phyloP scores from a whole-genome alignment of 768 basidiomycete genomes.

The Termitomyces sp. region DNA sequence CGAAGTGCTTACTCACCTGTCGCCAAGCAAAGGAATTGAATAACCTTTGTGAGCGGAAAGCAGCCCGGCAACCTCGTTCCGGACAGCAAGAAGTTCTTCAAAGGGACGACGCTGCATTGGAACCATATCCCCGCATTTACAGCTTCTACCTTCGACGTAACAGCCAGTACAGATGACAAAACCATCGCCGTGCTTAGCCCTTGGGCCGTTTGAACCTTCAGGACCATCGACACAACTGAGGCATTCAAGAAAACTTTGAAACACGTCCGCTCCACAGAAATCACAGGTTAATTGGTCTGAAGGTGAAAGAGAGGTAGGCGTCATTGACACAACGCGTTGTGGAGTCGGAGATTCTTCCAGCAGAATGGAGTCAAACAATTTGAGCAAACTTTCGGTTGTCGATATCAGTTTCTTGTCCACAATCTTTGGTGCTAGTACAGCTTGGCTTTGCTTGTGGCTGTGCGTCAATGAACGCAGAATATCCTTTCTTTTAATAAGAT shows the following conservation, averaged over 20 bases:
- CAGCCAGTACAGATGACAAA: slow-evolving; percentile 63
- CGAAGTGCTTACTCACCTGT: neutral
- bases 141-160: slow-evolving; percentile 75
- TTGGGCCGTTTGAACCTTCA: neutral
- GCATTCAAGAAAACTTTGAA: slow-evolving; percentile 79
- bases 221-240: slow-evolving; percentile 28
- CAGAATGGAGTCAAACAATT: slow-evolving; percentile 47
- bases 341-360: slow-evolving; percentile 35
- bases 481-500: slow-evolving; percentile 32
- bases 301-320: neutral
- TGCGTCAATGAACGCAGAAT: neutral
- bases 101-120: slow-evolving; percentile 56
- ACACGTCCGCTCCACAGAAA: slow-evolving; percentile 79
- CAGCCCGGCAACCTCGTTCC: slow-evolving; percentile 25
- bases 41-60: neutral
- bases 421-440: neutral
- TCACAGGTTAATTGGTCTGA: slow-evolving; percentile 50
- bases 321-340: slow-evolving; percentile 4
- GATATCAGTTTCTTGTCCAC: slow-evolving; percentile 5
- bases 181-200: slow-evolving; percentile 30
- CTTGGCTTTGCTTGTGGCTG: neutral
- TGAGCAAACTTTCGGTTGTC: slow-evolving; percentile 31
- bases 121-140: slow-evolving; percentile 54
- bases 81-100: slow-evolving; percentile 34
- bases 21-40: neutral